phyloP scores from a whole-genome alignment of 2,329 filamentous ascomycete species.

The Paracoccidioides lutzii region DNA sequence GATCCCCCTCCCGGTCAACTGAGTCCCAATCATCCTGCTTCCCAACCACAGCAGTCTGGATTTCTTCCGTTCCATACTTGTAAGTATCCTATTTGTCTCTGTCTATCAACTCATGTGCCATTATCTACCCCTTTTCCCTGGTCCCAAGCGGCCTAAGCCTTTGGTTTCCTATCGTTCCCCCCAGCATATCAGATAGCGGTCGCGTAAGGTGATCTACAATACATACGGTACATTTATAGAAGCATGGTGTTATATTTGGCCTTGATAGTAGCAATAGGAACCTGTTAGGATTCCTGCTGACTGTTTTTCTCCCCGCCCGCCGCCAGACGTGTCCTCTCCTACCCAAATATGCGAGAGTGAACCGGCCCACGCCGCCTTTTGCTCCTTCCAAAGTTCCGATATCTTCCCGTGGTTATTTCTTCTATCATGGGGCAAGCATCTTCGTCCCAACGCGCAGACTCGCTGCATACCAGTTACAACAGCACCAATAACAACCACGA shows the following conservation, averaged over 20 bases:
- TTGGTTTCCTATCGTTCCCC: too few species aligned
- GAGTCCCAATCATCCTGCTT: neutral
- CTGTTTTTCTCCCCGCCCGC: neutral
- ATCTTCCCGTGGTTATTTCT: conserved; percentile 8
- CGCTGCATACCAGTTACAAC: conserved; percentile 14
- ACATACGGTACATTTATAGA: too few species aligned
- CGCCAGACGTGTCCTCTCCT: neutral
- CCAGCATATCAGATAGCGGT: too few species aligned
- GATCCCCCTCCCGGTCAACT: neutral
- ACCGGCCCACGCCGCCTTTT: neutral
- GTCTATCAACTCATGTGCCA: neutral
- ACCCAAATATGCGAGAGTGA: neutral
- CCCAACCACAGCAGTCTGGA: neutral
- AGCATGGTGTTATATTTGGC: too few species aligned
- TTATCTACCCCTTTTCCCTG: neutral
- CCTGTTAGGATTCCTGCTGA: neutral
- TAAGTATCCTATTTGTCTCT: conserved; percentile 1
- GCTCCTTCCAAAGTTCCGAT: conserved; percentile 13
- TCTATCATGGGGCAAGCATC: conserved; percentile 34
- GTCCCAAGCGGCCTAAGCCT: neutral
- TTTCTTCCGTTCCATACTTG: neutral
- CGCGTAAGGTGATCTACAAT: neutral
- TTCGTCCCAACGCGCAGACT: conserved; percentile 26
- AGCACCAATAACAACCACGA: conserved; percentile 2
- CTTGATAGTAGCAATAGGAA: neutral